Base-by-base conservation (phyloP, 192 early-diverging fungal genomes). In the Backusella luteola region DNA sequence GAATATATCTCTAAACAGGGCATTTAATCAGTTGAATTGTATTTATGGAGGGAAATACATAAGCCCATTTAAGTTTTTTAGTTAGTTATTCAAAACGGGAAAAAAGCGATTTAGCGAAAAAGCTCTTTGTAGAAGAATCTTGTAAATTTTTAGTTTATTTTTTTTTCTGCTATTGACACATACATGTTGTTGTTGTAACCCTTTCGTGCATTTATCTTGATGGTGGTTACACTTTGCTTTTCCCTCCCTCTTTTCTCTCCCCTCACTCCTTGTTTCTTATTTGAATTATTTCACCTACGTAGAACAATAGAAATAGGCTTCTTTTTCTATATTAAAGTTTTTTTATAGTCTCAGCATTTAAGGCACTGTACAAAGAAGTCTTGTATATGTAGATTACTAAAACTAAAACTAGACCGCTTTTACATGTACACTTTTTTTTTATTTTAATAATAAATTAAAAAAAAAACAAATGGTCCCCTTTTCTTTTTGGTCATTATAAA, bases 71-170 rank as follows among this genome's bases (percentile, higher is more conserved):
- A 49, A 49, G 46, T 49, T 49, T 49, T 39, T 63, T 29, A 23
- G 56, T 26, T 63, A 4, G 32, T 7, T 26, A 29, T 63, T 63
- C 56, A 63, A 63, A 63, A 63, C n/a, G 39, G 39, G 34, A 69
- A 69, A 69, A 49, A 69, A 41, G 39, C 35, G 39, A 69, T 69
- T 69, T 11, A 12, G 41, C 17, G 39, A 69, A 69, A 39, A 68
- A 36, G 35, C 35, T 34, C 35, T 34, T 34, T n/a, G 19, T 68
- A 68, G 17, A 68, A 68, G 32, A 68, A 34, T 68, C 32, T 68
- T 68, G 26, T 68, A 68, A 68, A 36, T 35, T 15, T 68, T 17
- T 68, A 34, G 32, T 68, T 68, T 11, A 29, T 29, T 26, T 35
- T 4, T 34, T 34, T 17, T 21, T 17, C 26, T 49, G 46, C 46